Percentiles rank a stretch among this genome's conserved stretches.
These are phyloP conservation scores for Cubamyces sp. DNA, from an alignment of 768 basidiomycete genomes.

Conservation along the genomic window DNA sequence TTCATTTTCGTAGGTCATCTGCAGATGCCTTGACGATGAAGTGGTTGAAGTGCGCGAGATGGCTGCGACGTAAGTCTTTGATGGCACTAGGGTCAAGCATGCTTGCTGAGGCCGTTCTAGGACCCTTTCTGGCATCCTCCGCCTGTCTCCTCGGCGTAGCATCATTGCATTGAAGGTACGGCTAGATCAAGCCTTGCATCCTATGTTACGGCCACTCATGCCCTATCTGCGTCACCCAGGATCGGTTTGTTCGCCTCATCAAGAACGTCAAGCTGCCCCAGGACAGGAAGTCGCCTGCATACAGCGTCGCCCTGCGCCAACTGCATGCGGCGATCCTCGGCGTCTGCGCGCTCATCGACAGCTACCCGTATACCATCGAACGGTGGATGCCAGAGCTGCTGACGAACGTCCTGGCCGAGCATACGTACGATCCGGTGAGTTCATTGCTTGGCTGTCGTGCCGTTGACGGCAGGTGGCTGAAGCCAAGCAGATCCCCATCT, in stretches of 20 bases:
- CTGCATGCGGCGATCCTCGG: slow-evolving; percentile 92
- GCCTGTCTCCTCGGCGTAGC: slow-evolving; percentile 79
- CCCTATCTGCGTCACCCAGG: slow-evolving; percentile 41
- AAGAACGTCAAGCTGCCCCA: slow-evolving; percentile 66
- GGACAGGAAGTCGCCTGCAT: slow-evolving; percentile 62
- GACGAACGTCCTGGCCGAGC: slow-evolving; percentile 76
- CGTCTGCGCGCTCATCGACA: slow-evolving; percentile 91
- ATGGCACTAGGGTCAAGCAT: neutral
- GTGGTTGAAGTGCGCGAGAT: slow-evolving; percentile 90
- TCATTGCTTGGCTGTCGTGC: neutral
- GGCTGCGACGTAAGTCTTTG: slow-evolving; percentile 72
- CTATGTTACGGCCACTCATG: slow-evolving; percentile 16
- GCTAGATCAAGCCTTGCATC: slow-evolving; percentile 24
- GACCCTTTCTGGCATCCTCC: slow-evolving; percentile 81
- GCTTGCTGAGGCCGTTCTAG: slow-evolving; percentile 36
- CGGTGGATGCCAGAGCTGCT: slow-evolving; percentile 90
- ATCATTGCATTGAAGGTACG: slow-evolving; percentile 71
- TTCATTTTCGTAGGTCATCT: slow-evolving; percentile 57
- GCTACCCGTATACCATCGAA: slow-evolving; percentile 95
- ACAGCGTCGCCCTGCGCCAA: slow-evolving; percentile 72
- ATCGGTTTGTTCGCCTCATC: slow-evolving; percentile 79
- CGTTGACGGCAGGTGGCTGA: neutral
- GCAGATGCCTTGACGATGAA: slow-evolving; percentile 82
- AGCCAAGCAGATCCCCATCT: slow-evolving; percentile 68
- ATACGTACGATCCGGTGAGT: slow-evolving; percentile 82